phyloP scores from a whole-genome alignment of 768 basidiomycete genomes.

The Russula foetens region DNA sequence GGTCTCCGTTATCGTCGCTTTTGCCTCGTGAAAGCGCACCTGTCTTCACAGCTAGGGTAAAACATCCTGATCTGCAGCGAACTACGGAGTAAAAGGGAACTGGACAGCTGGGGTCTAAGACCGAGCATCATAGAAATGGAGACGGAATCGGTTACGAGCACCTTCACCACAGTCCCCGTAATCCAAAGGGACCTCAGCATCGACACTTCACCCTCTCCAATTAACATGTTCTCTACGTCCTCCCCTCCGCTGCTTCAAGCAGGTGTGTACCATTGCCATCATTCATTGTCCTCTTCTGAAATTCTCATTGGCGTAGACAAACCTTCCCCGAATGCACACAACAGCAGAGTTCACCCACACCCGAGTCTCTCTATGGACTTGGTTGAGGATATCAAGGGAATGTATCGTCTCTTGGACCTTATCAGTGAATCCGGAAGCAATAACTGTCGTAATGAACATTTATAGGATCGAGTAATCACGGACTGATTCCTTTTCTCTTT shows the following conservation, averaged over 20 bases:
- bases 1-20: too few species aligned
- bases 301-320: not conserved
- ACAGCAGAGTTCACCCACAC: not conserved
- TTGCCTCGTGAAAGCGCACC: too few species aligned
- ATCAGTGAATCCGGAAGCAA: constrained; percentile 42
- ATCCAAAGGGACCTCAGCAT: not conserved
- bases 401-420: constrained; percentile 47
- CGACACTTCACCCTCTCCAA: not conserved
- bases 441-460: constrained; percentile 37
- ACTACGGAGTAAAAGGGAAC: too few species aligned
- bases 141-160: not conserved
- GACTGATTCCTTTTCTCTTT: not conserved
- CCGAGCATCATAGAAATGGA: not conserved
- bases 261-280: not conserved
- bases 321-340: not conserved
- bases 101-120: too few species aligned
- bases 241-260: too few species aligned
- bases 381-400: constrained; percentile 29
- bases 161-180: too few species aligned
- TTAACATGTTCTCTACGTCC: not conserved
- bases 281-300: not conserved
- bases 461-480: not conserved
- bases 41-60: too few species aligned
- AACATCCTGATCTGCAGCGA: too few species aligned
- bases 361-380: not conserved